Base-by-base conservation (phyloP, 768 basidiomycete species). In the Calocera cornea region DNA sequence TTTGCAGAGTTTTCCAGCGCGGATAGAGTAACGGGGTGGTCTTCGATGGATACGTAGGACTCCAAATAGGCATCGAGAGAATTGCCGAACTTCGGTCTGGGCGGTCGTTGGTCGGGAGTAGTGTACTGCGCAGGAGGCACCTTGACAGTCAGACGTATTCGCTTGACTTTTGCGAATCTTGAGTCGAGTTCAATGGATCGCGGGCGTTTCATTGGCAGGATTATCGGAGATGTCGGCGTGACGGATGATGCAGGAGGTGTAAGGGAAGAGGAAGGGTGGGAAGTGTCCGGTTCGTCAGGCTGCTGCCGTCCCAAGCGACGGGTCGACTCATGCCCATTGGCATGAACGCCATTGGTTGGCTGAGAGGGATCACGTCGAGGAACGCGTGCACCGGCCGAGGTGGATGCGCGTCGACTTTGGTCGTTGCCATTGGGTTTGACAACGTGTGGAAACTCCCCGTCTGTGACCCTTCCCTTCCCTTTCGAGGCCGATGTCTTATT, bases 111-210 rank as follows among this genome's bases (percentile, higher is more conserved):
- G 14, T 73, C 74, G 0, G 88, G 92, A 74, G 87, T 73, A 34
- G 78, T 83, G 14, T 90, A 84, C 47, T 85, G 78, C 1, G 78
- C 73, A 1, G 84, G 84, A 0, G 82, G 81, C 7, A 89, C 89
- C 14, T 78, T 79, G 41, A 87, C 83, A 16, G 92, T 89, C 81
- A 67, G 88, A 79, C 71, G 81, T 84, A 90, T 80, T 65, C 89
- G 84, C 73, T 83, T 86, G 67, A 90, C 80, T 33, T 60, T 60
- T 10, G 54, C 54, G 27, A 60, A 60, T 29, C 27, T 60, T 5
- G 54, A 31, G 31, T 60, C 31, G 54, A 60, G 54, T 60, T 60
- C 54, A 19, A 60, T 19, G 54, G 34, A 77, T 77, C n/a, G 75
- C 75, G 11, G 72, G 73, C 3, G 70, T 54, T 64, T 69, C 34